These are phyloP conservation scores for Lactarius vividus DNA, from an alignment of 768 basidiomycete genomes.

Conservation along the genomic window DNA sequence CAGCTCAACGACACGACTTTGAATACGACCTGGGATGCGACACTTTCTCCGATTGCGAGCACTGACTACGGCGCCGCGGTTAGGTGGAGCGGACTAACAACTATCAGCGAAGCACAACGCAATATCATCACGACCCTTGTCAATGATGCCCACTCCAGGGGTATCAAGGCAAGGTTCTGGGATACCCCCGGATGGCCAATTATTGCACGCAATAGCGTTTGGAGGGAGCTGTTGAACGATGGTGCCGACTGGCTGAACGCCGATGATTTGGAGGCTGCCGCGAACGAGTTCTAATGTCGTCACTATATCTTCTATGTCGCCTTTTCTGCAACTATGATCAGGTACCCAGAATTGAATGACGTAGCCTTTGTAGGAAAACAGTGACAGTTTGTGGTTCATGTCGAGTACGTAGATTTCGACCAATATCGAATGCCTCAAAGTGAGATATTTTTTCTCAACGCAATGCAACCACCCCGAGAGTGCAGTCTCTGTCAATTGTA, in stretches of 20 bases:
- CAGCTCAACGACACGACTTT: slow-evolving; percentile 37
- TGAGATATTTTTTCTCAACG: not conserved
- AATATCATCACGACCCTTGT: slow-evolving; percentile 42
- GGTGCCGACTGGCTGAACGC: slow-evolving; percentile 54
- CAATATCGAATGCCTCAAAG: not conserved
- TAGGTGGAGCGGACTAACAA: slow-evolving; percentile 48
- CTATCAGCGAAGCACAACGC: slow-evolving; percentile 41
- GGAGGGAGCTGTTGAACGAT: slow-evolving; percentile 42
- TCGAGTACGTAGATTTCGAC: not conserved
- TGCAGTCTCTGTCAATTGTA: not conserved
- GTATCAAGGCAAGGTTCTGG: slow-evolving; percentile 52
- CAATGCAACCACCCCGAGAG: not conserved
- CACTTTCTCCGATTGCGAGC: slow-evolving; percentile 49
- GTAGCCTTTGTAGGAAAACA: not conserved
- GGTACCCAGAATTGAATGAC: not conserved
- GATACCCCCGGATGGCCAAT: slow-evolving; percentile 52
- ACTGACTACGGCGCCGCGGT: slow-evolving; percentile 45
- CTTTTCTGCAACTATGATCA: not conserved
- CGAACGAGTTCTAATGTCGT: slow-evolving; percentile 34
- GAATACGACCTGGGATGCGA: slow-evolving; percentile 42
- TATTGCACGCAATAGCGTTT: slow-evolving; percentile 42
- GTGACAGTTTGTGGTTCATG: not conserved
- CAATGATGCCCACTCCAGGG: slow-evolving; percentile 42
- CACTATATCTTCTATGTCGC: not conserved
- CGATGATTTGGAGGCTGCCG: slow-evolving; percentile 45